phyloP scores from a whole-genome alignment of 2,329 filamentous ascomycete genomes.

The Thermothelomyces thermophilus region DNA sequence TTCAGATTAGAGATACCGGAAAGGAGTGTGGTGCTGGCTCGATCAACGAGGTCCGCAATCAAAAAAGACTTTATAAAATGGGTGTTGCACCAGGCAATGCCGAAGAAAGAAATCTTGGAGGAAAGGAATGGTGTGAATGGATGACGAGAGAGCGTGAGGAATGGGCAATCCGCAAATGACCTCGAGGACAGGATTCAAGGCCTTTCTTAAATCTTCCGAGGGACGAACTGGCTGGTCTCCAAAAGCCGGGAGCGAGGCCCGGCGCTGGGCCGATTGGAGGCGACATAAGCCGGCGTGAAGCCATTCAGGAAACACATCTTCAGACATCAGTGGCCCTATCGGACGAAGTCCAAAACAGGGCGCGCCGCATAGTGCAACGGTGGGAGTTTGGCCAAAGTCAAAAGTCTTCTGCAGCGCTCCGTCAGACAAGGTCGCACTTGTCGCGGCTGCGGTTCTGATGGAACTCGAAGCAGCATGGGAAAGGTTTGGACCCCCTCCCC shows the following conservation, averaged over 20 bases:
- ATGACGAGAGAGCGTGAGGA: constrained; percentile 23
- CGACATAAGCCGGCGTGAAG: background rate
- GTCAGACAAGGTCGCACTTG: too few relatives aligned
- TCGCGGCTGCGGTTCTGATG: too few relatives aligned
- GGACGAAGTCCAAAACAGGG: constrained; percentile 3
- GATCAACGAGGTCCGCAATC: constrained; percentile 24
- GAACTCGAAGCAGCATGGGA: too few relatives aligned
- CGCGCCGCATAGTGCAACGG: too few relatives aligned
- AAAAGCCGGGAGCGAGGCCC: too few relatives aligned
- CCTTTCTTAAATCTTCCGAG: constrained; percentile 14
- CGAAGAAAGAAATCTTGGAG: constrained; percentile 28
- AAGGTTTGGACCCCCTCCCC: too few relatives aligned
- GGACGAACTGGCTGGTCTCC: background rate
- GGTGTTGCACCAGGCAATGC: constrained; percentile 39
- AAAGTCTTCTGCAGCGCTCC: too few relatives aligned
- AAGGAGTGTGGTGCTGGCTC: constrained; percentile 23
- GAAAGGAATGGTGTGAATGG: constrained; percentile 24
- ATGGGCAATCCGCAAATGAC: constrained; percentile 21
- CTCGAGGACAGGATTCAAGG: background rate
- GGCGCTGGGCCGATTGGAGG: too few relatives aligned
- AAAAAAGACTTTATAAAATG: constrained; percentile 29
- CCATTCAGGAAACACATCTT: background rate
- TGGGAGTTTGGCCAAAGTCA: too few relatives aligned
- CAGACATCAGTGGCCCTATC: constrained; percentile 6
- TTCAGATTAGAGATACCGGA: constrained; percentile 21